Base-by-base conservation (phyloP, 768 basidiomycete species). In the Kwoniella sp. region DNA sequence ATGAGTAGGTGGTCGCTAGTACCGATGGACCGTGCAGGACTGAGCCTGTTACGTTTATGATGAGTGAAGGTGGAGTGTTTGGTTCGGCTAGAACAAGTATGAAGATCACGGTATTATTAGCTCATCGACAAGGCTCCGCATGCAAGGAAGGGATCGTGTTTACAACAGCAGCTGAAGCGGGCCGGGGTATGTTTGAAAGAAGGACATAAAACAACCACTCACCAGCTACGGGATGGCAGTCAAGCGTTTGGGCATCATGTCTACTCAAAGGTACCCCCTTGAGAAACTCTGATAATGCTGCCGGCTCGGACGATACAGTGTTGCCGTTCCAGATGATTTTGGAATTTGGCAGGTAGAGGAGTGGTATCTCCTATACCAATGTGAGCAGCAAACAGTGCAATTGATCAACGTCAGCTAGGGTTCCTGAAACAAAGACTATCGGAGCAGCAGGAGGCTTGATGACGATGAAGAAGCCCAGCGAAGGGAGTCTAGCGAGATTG, bases 281-380 rank as follows among this genome's bases (percentile, higher is more conserved):
- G 19, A 77, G 54, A 58, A 71, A 77, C 1, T 60, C 69, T 17
- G 63, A 26, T 3, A 77, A 57, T 13, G 59, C 54, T 2, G 68
- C 44, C 9, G 47, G 55, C 5, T 59, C 60, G 24, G 63, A 44
- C 5, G 58, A 46, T 1, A 77, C 61, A 12, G 69, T 59, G 27
- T 72, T 77, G 9, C 75, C 75, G 58, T 77, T 77, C 75, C 75
- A 77, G 27, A 77, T 60, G 46, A 77, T 65, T 47, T 70, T 72
- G 17, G 75, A 70, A 3, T 58, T 48, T 7, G 75, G 75, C 5
- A 68, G 55, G 55, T 69, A 77, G 22, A 77, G 62, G 10, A 64
- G 65, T 1, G 72, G 72, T 19, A 77, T 64, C 29, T 76, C 74
- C 74, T 73, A 50, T 6, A 21, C 30, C 26, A 8, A 5, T 3